Evolutionary conservation across 495 filamentous ascomycete genomes (phyloP).

Genomic region (Xylaria longipes): DNA sequence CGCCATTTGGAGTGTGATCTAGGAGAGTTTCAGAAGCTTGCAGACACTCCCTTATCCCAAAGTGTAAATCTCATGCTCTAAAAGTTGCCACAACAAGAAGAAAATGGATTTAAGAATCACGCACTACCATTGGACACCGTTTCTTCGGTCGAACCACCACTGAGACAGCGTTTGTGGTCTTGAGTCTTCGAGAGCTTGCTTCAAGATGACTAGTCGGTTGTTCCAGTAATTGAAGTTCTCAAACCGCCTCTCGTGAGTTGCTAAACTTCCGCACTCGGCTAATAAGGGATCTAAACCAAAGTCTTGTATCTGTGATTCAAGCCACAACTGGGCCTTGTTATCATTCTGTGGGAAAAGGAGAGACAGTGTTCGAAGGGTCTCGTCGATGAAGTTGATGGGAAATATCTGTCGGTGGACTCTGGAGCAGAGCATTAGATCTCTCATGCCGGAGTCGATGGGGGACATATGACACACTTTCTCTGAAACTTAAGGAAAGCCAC

Average conservation of each 20-base stretch:
- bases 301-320: conserved; percentile 26
- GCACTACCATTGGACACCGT: conserved; percentile 60
- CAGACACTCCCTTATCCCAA: too few relatives aligned
- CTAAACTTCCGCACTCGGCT: conserved; percentile 35
- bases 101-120: too few relatives aligned
- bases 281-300: conserved; percentile 38
- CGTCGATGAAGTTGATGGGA: conserved; percentile 46
- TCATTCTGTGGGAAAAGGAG: conserved; percentile 53
- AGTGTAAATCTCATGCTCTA: too few relatives aligned
- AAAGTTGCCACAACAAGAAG: too few relatives aligned
- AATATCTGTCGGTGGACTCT: conserved; percentile 30
- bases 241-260: conserved; percentile 46
- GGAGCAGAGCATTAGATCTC: conserved; percentile 11
- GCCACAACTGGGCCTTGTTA: conserved; percentile 38
- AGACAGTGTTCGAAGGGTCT: conserved; percentile 55
- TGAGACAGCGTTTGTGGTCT: conserved; percentile 52
- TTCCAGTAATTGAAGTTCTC: conserved; percentile 57
- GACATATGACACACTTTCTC: conserved; percentile 11
- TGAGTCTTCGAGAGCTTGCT: conserved; percentile 59
- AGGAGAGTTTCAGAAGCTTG: too few relatives aligned
- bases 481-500: conserved; percentile 45
- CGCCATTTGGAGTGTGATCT: too few relatives aligned
- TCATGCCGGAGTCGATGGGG: too few relatives aligned
- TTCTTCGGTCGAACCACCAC: conserved; percentile 60
- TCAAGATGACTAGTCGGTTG: conserved; percentile 58